Evolutionary conservation across 495 filamentous ascomycete genomes (phyloP).

Genomic region (Amorphotheca resinae): DNA sequence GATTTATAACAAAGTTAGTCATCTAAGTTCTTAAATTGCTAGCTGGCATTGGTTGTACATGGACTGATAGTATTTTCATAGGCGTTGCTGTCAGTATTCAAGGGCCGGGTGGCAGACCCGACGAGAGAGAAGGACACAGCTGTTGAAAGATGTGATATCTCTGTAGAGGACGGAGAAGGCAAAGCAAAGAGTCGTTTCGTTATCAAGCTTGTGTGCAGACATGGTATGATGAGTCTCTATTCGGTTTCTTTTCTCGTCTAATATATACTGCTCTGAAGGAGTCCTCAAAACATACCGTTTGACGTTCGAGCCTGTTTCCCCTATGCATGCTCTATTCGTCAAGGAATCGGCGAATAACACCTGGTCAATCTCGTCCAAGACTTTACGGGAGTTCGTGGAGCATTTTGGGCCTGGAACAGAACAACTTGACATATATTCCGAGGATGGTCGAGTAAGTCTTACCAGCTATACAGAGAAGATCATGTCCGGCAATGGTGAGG

Average conservation of each 20-base stretch:
- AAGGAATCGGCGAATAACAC: conserved; percentile 51
- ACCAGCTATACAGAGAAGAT: conserved; percentile 94
- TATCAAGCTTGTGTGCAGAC: conserved; percentile 71
- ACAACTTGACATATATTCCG: conserved; percentile 75
- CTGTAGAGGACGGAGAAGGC: conserved; percentile 59
- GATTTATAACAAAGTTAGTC: conserved; percentile 52
- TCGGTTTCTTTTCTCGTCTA: not conserved
- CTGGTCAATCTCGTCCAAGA: conserved; percentile 66
- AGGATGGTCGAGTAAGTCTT: conserved; percentile 59
- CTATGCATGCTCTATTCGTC: conserved; percentile 84
- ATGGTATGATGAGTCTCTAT: conserved; percentile 30
- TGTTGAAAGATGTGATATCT: conserved; percentile 79
- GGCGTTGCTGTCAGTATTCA: conserved; percentile 68
- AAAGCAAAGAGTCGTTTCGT: conserved; percentile 67
- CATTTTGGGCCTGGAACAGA: conserved; percentile 88
- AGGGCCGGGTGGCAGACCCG: conserved; percentile 43
- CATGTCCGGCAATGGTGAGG: conserved; percentile 62
- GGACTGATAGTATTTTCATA: conserved; percentile 19
- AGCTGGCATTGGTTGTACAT: not conserved
- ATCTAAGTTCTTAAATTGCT: not conserved
- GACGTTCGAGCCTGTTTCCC: conserved; percentile 70
- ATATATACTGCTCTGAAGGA: conserved; percentile 31
- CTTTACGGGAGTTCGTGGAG: conserved; percentile 73
- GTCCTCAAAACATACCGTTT: conserved; percentile 87
- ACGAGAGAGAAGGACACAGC: conserved; percentile 54